Evolutionary conservation across 2,329 filamentous ascomycete species (phyloP), one percentile per base, ranked within the genome.

Genomic region (Stromatinia cepivora): DNA sequence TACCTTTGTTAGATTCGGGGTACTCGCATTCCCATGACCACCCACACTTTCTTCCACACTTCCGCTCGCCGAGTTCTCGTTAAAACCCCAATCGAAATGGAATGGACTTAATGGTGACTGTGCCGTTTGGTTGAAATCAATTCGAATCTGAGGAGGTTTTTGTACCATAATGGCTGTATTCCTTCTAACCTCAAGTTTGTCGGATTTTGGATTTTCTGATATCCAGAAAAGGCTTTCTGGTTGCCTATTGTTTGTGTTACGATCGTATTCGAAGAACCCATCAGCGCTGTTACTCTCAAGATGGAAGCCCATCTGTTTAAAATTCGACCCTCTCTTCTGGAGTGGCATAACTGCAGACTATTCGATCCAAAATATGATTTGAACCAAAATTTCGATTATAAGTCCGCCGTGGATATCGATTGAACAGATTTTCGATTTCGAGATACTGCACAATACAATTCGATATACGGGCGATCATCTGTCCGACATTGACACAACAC

Each of bases 241-340:
- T 17, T 63, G 66, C 66, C 66, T 68, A 48, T 64, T 62, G 25
- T 39, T 46, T 34, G 58, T 68, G 58, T 63, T 17, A 68, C 66
- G 25, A 48, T 64, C 66, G 48, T 68, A 68, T 64, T 48, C 36
- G 25, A 63, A 64, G 36, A 63, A 52, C 4, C n/a, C 65, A 39
- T 59, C 45, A 28, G 65, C n/a, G 46, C 54, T 42, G 56, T 42
- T 67, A 42, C 65, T 61, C 34, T 57, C 50, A 17, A 25, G 53
- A 59, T 59, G 31, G n/a, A 56, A 57, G 22, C 50, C n/a, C 31
- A 59, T 31, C 22, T 52, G n/a, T 39, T 61, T 61, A 22, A 50
- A 34, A 10, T 45, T 31, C 20, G 65, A 61, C 9, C 42, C 31
- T n/a, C 28, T 28, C n/a, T 50, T 61, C 31, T 61, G 65, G 25